phyloP scores from a whole-genome alignment of 2,329 filamentous ascomycete genomes.

The Decorospora gaudefroyi region DNA sequence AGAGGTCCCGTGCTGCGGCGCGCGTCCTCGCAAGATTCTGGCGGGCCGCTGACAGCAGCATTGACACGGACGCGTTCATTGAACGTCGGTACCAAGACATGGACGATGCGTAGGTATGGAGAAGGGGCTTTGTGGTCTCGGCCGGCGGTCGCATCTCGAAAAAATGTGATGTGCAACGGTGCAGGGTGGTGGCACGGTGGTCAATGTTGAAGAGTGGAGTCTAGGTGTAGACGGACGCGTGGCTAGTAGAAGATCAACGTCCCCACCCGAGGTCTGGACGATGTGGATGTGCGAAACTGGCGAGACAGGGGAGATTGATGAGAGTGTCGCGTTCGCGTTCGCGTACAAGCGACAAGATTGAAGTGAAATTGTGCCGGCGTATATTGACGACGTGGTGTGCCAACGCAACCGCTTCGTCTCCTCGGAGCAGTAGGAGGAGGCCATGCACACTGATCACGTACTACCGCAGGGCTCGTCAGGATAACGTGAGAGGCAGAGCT shows the following conservation, averaged over 20 bases:
- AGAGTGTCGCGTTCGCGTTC: slow-evolving; percentile 3
- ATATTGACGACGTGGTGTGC: slow-evolving; percentile 5
- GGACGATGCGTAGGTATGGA: background rate
- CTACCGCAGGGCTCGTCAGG: slow-evolving; percentile 7
- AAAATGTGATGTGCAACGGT: slow-evolving; percentile 7
- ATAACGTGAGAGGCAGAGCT: slow-evolving; percentile 1
- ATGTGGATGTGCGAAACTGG: too few relatives aligned
- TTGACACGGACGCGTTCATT: too few relatives aligned
- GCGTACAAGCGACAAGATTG: background rate
- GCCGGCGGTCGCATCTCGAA: slow-evolving; percentile 1
- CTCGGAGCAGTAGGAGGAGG: background rate
- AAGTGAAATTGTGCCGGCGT: slow-evolving; percentile 2
- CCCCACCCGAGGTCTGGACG: slow-evolving; percentile 15
- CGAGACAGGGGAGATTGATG: slow-evolving; percentile 13
- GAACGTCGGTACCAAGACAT: too few relatives aligned
- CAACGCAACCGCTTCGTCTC: slow-evolving; percentile 2
- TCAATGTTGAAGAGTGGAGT: slow-evolving; percentile 9
- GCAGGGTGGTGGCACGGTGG: slow-evolving; percentile 3
- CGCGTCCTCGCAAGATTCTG: background rate
- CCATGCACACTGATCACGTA: slow-evolving; percentile 8
- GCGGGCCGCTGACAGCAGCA: background rate
- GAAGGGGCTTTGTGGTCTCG: background rate
- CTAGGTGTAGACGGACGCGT: slow-evolving; percentile 16
- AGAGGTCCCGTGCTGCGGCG: slow-evolving; percentile 7
- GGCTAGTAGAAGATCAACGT: slow-evolving; percentile 16